phyloP scores from a whole-genome alignment of 2,329 filamentous ascomycete genomes.

The Hymenoscyphus fraxineus region DNA sequence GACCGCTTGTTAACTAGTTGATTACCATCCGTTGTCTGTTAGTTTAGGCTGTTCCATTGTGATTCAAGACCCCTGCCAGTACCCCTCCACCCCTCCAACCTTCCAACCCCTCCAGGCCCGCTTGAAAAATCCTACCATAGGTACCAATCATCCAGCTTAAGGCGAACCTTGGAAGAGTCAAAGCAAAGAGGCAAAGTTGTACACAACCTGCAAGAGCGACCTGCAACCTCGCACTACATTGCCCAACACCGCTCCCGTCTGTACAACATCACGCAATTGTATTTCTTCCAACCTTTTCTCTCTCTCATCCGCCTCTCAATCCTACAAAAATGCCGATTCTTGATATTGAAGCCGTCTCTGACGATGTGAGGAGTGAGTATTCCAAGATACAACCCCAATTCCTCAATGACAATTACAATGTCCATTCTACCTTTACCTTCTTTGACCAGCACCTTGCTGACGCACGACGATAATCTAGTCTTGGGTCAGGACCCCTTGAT shows the following conservation, averaged over 20 bases:
- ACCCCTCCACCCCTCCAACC: too few relatives aligned
- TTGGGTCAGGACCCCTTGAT: slow-evolving; percentile 92
- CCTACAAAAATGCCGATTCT: slow-evolving; percentile 30
- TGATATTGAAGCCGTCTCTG: slow-evolving; percentile 36
- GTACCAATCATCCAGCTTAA: too few relatives aligned
- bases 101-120: too few relatives aligned
- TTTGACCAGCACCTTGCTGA: not conserved
- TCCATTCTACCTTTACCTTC: not conserved
- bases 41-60: too few relatives aligned
- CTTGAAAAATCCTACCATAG: too few relatives aligned
- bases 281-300: slow-evolving; percentile 5
- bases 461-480: slow-evolving; percentile 51
- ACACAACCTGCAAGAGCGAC: not conserved
- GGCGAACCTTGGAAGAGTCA: too few relatives aligned
- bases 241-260: not conserved
- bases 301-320: slow-evolving; percentile 1
- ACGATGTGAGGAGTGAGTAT: slow-evolving; percentile 49
- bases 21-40: too few relatives aligned
- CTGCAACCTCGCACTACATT: not conserved
- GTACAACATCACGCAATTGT: slow-evolving; percentile 7
- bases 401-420: slow-evolving; percentile 2
- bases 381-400: slow-evolving; percentile 19
- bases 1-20: too few relatives aligned
- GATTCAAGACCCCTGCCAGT: too few relatives aligned
- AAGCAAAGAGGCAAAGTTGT: not conserved